A percentile compares a stretch with the other conserved stretches of the same genome.
Evolutionary conservation across 2,329 filamentous ascomycete species (phyloP).

Genomic region (Neofusicoccum laricinum): DNA sequence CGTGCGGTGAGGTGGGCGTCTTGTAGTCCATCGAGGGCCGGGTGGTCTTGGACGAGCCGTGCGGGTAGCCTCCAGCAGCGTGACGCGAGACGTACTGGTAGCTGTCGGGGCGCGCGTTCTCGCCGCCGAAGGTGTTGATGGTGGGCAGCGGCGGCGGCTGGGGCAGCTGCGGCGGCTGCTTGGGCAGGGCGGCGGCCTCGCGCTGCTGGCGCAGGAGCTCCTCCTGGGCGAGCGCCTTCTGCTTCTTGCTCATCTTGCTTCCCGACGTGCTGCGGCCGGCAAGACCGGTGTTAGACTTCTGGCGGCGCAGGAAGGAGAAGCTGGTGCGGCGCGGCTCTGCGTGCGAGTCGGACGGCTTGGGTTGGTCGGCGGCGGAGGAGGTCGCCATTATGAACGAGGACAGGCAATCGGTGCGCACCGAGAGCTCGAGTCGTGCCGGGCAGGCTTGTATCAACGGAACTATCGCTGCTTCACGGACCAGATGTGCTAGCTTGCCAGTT

Average conservation of each 20-base stretch:
- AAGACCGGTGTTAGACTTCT: conserved; percentile 29
- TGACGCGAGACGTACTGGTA: conserved; percentile 60
- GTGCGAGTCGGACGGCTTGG: not conserved
- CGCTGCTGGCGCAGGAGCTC: conserved; percentile 56
- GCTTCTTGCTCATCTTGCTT: conserved; percentile 54
- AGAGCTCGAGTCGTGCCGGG: not conserved
- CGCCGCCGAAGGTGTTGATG: conserved; percentile 61
- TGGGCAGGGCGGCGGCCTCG: conserved; percentile 54
- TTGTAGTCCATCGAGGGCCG: conserved; percentile 32
- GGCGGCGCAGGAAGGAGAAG: conserved; percentile 38
- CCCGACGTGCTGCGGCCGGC: conserved; percentile 28
- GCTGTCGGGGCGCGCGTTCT: conserved; percentile 61
- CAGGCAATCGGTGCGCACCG: not conserved
- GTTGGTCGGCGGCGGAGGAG: not conserved
- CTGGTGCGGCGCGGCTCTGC: conserved; percentile 23
- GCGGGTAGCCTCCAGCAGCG: conserved; percentile 38
- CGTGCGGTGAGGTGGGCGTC: conserved; percentile 40
- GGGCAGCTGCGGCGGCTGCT: conserved; percentile 59
- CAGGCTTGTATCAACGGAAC: conserved; percentile 8
- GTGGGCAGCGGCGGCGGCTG: conserved; percentile 45
- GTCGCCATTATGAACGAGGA: conserved; percentile 5
- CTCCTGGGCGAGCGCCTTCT: conserved; percentile 49
- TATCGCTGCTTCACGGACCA: conserved; percentile 9
- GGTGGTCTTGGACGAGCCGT: conserved; percentile 26
- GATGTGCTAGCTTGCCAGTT: not conserved